These are phyloP conservation scores for Trametes villosa DNA, from an alignment of 768 basidiomycete species.

Conservation along the genomic window DNA sequence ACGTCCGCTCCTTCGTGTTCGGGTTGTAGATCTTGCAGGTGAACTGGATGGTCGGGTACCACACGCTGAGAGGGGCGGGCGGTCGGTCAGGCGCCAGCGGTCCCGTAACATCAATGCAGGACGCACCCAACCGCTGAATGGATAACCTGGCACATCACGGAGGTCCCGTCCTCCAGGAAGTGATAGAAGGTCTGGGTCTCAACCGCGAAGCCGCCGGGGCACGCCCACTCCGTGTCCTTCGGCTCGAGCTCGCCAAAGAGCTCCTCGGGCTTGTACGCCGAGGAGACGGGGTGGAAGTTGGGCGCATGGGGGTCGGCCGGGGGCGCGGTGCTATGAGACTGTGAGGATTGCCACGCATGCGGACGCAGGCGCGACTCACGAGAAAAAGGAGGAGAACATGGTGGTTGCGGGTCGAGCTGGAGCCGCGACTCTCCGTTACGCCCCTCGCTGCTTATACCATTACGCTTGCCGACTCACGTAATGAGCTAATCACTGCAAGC, in stretches of 20 bases:
- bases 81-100: background rate
- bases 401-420: slow-evolving; percentile 31
- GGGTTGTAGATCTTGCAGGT: slow-evolving; percentile 88
- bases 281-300: slow-evolving; percentile 84
- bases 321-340: slow-evolving; percentile 50
- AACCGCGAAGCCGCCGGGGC: slow-evolving; percentile 80
- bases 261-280: slow-evolving; percentile 55
- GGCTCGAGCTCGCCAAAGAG: slow-evolving; percentile 76
- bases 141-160: slow-evolving; percentile 83
- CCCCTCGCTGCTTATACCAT: slow-evolving; percentile 9
- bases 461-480: slow-evolving; percentile 7
- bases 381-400: slow-evolving; percentile 82
- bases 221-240: slow-evolving; percentile 82
- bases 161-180: slow-evolving; percentile 76
- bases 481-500: background rate
- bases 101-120: background rate
- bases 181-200: slow-evolving; percentile 93
- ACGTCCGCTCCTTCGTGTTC: slow-evolving; percentile 68
- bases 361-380: slow-evolving; percentile 55
- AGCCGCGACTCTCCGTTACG: background rate
- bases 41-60: slow-evolving; percentile 95
- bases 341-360: slow-evolving; percentile 17
- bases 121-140: slow-evolving; percentile 89
- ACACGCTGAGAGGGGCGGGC: slow-evolving; percentile 56
- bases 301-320: slow-evolving; percentile 68